Evolutionary conservation across 768 basidiomycete genomes (phyloP).

Genomic region (Panaeolus cyanescens): DNA sequence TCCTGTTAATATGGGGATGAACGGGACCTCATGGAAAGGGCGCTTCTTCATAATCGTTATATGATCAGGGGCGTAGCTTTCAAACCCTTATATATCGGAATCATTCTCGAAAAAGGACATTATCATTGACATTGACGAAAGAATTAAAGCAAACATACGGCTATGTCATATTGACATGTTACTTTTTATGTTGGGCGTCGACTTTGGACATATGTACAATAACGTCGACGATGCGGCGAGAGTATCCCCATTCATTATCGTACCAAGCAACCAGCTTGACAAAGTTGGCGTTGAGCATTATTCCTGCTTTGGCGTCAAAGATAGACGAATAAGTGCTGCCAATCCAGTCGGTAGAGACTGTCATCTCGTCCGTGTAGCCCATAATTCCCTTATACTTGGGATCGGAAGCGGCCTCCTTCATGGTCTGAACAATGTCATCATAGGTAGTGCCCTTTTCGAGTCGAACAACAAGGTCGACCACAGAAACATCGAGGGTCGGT

Average conservation of each 20-base stretch:
- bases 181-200: constrained; percentile 18
- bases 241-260: constrained; percentile 93
- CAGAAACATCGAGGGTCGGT: constrained; percentile 93
- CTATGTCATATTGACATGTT: background rate
- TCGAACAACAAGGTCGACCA: constrained; percentile 94
- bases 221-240: constrained; percentile 84
- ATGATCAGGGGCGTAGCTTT: no score
- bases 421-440: constrained; percentile 82
- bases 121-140: background rate
- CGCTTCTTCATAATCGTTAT: no score
- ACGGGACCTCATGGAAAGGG: no score
- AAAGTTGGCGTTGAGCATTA: constrained; percentile 83
- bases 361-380: constrained; percentile 88
- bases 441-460: constrained; percentile 83
- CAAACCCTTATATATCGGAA: background rate
- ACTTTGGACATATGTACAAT: constrained; percentile 75
- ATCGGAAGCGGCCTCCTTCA: constrained; percentile 81
- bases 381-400: constrained; percentile 71
- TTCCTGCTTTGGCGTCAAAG: constrained; percentile 89
- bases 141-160: background rate
- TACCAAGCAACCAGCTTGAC: constrained; percentile 97
- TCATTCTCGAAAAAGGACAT: background rate
- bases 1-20: no score
- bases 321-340: constrained; percentile 81
- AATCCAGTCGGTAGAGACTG: constrained; percentile 94